phyloP scores from a whole-genome alignment of 2,329 filamentous ascomycete genomes.

The Aspergillus sp. region DNA sequence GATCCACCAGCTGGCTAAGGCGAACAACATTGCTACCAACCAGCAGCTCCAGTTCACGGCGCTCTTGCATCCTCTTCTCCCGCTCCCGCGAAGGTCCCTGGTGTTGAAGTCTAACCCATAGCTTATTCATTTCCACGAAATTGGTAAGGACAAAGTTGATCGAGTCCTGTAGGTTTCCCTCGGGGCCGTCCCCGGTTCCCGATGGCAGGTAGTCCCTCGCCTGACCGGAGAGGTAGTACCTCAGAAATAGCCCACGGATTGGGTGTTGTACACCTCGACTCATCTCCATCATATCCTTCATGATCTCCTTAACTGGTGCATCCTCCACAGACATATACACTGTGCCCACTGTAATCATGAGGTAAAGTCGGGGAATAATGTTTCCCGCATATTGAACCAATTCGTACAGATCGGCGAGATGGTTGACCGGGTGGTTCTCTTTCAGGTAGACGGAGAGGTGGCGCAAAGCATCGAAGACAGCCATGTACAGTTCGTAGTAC shows the following conservation, averaged over 20 bases:
- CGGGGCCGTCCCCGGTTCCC: slow-evolving; percentile 81
- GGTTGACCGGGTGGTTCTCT: slow-evolving; percentile 96
- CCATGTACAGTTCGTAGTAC: slow-evolving; percentile 99
- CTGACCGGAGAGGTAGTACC: slow-evolving; percentile 95
- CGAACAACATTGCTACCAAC: slow-evolving; percentile 96
- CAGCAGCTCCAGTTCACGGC: slow-evolving; percentile 90
- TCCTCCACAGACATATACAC: slow-evolving; percentile 99
- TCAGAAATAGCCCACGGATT: slow-evolving; percentile 87
- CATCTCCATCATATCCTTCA: slow-evolving; percentile 99
- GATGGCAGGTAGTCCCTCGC: slow-evolving; percentile 84
- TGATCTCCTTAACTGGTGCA: slow-evolving; percentile 98
- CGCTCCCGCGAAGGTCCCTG: slow-evolving; percentile 95
- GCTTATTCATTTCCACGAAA: slow-evolving; percentile 99
- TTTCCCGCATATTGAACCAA: slow-evolving; percentile 98
- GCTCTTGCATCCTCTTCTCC: slow-evolving; percentile 88
- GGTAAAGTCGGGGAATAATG: slow-evolving; percentile 91
- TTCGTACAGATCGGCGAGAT: slow-evolving; percentile 96
- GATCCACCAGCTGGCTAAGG: slow-evolving; percentile 89
- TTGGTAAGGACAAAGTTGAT: slow-evolving; percentile 98
- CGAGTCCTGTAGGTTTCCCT: slow-evolving; percentile 94
- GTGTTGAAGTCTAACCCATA: slow-evolving; percentile 96
- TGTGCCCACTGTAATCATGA: slow-evolving; percentile 99
- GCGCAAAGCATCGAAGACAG: slow-evolving; percentile 95
- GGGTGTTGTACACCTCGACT: slow-evolving; percentile 96
- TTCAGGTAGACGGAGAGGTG: slow-evolving; percentile 95